Evolutionary conservation across 345 rosid genomes (phyloP).

Genomic region (Ceriops zippeliana): DNA sequence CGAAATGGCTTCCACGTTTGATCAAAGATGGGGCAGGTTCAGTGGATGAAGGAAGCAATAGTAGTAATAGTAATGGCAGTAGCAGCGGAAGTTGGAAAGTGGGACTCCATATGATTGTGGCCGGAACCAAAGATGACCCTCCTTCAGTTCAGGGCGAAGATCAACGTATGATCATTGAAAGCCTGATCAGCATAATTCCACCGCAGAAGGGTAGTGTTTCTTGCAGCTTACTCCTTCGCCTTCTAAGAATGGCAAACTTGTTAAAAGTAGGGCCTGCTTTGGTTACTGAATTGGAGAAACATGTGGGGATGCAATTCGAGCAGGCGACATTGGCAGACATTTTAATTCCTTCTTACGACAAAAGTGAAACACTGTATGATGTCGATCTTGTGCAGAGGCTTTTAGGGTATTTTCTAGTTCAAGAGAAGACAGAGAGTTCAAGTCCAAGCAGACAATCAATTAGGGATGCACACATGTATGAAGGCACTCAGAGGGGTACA

Average conservation of each 20-base stretch:
- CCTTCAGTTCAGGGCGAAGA: slow-evolving; percentile 56
- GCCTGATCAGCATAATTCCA: slow-evolving; percentile 84
- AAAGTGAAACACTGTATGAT: slow-evolving; percentile 69
- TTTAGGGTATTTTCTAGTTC: slow-evolving; percentile 88
- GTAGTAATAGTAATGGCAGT: slow-evolving; percentile 50
- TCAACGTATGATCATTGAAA: slow-evolving; percentile 83
- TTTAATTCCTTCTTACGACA: slow-evolving; percentile 62
- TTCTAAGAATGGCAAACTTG: slow-evolving; percentile 74
- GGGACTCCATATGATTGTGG: slow-evolving; percentile 78
- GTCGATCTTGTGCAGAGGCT: slow-evolving; percentile 94
- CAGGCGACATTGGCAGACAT: slow-evolving; percentile 88
- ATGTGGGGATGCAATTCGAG: slow-evolving; percentile 95
- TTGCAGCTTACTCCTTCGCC: slow-evolving; percentile 84
- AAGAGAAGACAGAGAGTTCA: slow-evolving; percentile 77
- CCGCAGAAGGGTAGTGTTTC: slow-evolving; percentile 85
- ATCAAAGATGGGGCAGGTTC: slow-evolving; percentile 48
- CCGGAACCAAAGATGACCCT: slow-evolving; percentile 53
- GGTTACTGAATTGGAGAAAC: slow-evolving; percentile 85
- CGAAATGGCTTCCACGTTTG: slow-evolving; percentile 84
- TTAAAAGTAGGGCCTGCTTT: slow-evolving; percentile 86
- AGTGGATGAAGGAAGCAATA: slow-evolving; percentile 57
- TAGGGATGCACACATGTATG: slow-evolving; percentile 58
- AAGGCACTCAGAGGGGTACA: slow-evolving; percentile 35
- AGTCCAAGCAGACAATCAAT: slow-evolving; percentile 66
- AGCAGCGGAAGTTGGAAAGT: slow-evolving; percentile 75